A percentile compares a stretch with the other conserved stretches of the same genome.
These are phyloP conservation scores for Hyaloperonospora brassicae DNA, from an alignment of 352 stramenopile genomes.

Conservation along the genomic window DNA sequence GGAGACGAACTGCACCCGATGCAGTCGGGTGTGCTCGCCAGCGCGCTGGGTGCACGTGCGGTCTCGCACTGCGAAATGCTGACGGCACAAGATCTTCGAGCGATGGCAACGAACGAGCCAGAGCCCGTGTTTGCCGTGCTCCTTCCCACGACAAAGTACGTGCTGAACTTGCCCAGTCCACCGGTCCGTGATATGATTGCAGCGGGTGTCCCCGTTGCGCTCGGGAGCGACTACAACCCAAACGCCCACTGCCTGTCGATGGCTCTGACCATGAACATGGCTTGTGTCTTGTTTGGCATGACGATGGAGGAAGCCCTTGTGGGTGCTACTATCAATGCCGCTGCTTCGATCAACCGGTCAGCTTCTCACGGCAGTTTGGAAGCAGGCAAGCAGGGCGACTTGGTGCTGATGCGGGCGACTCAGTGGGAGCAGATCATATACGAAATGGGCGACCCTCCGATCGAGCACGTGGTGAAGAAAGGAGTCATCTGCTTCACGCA, in stretches of 20 bases:
- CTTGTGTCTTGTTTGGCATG: conserved; percentile 76
- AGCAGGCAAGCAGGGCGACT: conserved; percentile 64
- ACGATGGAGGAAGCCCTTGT: conserved; percentile 84
- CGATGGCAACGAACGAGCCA: conserved; percentile 51
- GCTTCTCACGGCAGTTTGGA: conserved; percentile 68
- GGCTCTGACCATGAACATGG: conserved; percentile 84
- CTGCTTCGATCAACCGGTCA: conserved; percentile 71
- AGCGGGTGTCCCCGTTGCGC: conserved; percentile 53
- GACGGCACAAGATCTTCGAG: conserved; percentile 47
- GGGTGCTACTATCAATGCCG: conserved; percentile 72
- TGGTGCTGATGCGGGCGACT: conserved; percentile 53
- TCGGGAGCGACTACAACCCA: conserved; percentile 81
- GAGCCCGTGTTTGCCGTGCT: conserved; percentile 60
- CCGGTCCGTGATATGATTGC: conserved; percentile 67
- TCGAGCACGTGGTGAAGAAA: conserved; percentile 73
- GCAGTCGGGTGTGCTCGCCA: conserved; percentile 55
- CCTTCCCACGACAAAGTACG: conserved; percentile 81
- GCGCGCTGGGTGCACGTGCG: conserved; percentile 47
- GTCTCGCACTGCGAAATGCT: conserved; percentile 79
- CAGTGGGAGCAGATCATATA: conserved; percentile 85
- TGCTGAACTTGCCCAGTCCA: conserved; percentile 67
- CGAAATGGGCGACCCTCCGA: conserved; percentile 74
- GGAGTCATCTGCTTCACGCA: conserved; percentile 30
- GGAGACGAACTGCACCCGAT: conserved; percentile 72
- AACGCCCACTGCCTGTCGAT: conserved; percentile 84